Evolutionary conservation across 139 green algal genomes (phyloP), one percentile per base, ranked within the genome.

Genomic region (Volvox reticuliferus): DNA sequence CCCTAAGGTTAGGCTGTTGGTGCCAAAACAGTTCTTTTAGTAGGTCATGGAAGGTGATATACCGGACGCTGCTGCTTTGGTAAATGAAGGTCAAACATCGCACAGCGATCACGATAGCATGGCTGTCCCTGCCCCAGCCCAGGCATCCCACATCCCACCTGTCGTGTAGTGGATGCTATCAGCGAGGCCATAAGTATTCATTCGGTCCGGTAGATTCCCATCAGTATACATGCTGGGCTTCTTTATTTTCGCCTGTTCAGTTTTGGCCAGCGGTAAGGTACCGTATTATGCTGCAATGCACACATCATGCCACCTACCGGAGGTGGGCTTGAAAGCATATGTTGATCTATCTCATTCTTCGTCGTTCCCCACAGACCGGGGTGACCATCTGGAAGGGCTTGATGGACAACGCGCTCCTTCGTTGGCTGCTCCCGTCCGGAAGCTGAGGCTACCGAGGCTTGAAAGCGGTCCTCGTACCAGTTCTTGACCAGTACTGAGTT

Each of bases 381-480:
- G 14, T 88, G 82, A 32, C 65, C 65, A 33, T 61, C 20, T 17
- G 65, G 63, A 22, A 88, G 5, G 28, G 82, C 63, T 78, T 88
- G 28, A 37, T 88, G 83, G 26, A 89, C 18, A 30, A 80, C 68
- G 5, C 83, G 83, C 83, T 89, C 84, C 24, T 69, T 55, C 26
- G 68, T 89, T 12, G 84, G 84, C 26, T 89, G 68, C 16, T 28
- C 6, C 24, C 84, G 32, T 30, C 84, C 84, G 5, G 68, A 80
- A 36, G 85, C 68, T 0, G 26, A 71, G 0, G 85, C 85, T 1
- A 82, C 85, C 24, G 80, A 20, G 5, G 32, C 12, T 33, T 89
- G 85, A 37, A 89, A 89, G 19, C 85, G 69, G 44, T 89, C 85
- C 22, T 89, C 85, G 22, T 89, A 89, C 85, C 85, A 89, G 17